Base-by-base conservation (phyloP, 2,329 filamentous ascomycete genomes). In the Penicillium frequentans region DNA sequence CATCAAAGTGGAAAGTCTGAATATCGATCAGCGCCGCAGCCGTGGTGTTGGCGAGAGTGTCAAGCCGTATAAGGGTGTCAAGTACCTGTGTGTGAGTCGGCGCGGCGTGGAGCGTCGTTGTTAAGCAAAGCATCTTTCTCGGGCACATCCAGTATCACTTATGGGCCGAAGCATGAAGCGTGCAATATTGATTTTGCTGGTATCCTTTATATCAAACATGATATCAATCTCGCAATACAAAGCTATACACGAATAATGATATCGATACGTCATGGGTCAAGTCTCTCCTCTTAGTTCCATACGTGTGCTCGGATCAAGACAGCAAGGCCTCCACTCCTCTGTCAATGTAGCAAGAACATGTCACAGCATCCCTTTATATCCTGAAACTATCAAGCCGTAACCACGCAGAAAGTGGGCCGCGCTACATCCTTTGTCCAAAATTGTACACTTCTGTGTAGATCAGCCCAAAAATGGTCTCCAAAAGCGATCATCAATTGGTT, bases 31-130 rank as follows among this genome's bases (percentile, higher is more conserved):
- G n/a, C 88, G 90, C 72, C 92, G 88, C 77, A 96, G 91, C 74
- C 85, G 88, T 56, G 95, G 95, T 0, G 69, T 99, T 46, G 91
- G 91, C 0, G 91, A 96, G 64, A 86, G 90, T 2, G 86, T 98
- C 39, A 96, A 92, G 76, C 95, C 95, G 24, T 98, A 96, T 76
- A 99, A 98, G 77, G 95, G 95, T 1, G 95, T 99, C 64, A 99
- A 99, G 77, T 99, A 99, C 75, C 73, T 99, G 66, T 97, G 93
- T 64, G 83, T 87, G 13, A 86, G 84, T 70, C 75, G 77, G 56
- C 78, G 78, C 62, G 86, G 86, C 0, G 71, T 82, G n/a, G 79
- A 82, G 61, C 68, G 73, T 43, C 70, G 77, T 55, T 74, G 70
- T 58, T 75, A 53, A 71, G 44, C 9, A 35, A 37, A 37, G 16